Base-by-base conservation (phyloP, 441 rosid species). In the Arabidopsis lyrata region DNA sequence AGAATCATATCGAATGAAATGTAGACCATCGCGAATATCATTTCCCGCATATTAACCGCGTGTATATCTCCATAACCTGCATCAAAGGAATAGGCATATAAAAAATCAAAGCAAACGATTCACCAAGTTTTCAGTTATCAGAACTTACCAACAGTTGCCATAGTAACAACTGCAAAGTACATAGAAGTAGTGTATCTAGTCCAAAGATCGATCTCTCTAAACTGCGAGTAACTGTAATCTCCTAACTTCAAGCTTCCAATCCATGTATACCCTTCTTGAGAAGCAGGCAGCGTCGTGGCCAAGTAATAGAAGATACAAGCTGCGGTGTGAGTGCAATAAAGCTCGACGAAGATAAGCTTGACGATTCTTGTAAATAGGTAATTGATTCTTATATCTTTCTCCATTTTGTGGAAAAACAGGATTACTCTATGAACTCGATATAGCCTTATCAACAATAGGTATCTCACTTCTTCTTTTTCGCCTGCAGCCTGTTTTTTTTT, bases 61-160 rank as follows among this genome's bases (percentile, higher is more conserved):
- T 89, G 94, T 78, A 85, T 84, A 44, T 89, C 91, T 76, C 94
- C 91, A 73, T 89, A 87, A 47, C 94, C 93, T 88, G 84, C 54
- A 67, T 16, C 29, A 45, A 27, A 3, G 14, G 15, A 44, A 11
- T 57, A n/a, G 0, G 14, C 4, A 57, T 57, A 20, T 50, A 7
- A 7, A 3, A 7, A 39, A 32, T 5, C 8, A 6, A 54, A 42
- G 15, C 45, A 35, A 22, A 6, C 3, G 14, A 22, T 1, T 11
- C 10, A 50, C 22, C 49, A 55, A 57, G 61, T 56, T 27, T 20
- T 44, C 13, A 18, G 2, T 24, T 9, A 15, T 50, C 9, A 39
- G 15, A 73, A 69, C 83, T 74, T 80, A 84, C 94, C 94, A 53
- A 89, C 90, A 36, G 94, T 85, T 56, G 88, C 90, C 94, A 89